Base-by-base conservation (phyloP, 2,329 filamentous ascomycete species). In the Chrysoporthe cubensis region DNA sequence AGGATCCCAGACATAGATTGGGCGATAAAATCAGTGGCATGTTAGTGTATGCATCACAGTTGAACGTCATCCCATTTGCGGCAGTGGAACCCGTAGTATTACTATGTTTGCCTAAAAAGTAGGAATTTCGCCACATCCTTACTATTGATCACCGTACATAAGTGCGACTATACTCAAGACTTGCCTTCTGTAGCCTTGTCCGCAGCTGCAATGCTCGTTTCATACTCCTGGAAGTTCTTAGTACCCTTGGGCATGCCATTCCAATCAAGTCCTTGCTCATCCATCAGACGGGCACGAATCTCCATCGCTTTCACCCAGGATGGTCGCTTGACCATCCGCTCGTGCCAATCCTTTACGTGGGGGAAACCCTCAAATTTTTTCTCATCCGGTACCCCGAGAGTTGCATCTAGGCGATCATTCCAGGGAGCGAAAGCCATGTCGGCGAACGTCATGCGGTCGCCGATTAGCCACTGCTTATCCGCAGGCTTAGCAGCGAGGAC, bases 161-260 rank as follows among this genome's bases (percentile, higher is more conserved):
- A 26, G 26, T 26, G 26, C 26, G 26, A 26, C 26, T 26, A 26
- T 26, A 26, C 26, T 26, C 1, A 1, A 26, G 26, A 26, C 1
- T 26, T 26, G 2, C 2, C 26, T 2, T 1, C 26, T 26, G n/a
- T n/a, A 14, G 60, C 40, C 11, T 66, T 40, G 4, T 63, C 44
- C 8, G 37, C 44, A 13, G 32, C 40, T 5, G 56, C 66, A 63
- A 75, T 76, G 69, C 74, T 73, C 9, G 71, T 62, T 66, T 75
- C 70, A 32, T 76, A 76, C 43, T 76, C 74, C 2, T 66, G 68
- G 37, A 76, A 76, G 0, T 70, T 74, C 56, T 76, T 67, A 13
- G 79, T 75, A 0, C 75, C 77, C 68, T 80, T 79, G 0, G 78
- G 77, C 37, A 79, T 72, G 0, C 78, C 78, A 62, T 78, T 80